A percentile compares a stretch with the other conserved stretches of the same genome.
Conservation (phyloP, 1,139 yeast genomes). For the Scheffersomyces titani region DNA sequence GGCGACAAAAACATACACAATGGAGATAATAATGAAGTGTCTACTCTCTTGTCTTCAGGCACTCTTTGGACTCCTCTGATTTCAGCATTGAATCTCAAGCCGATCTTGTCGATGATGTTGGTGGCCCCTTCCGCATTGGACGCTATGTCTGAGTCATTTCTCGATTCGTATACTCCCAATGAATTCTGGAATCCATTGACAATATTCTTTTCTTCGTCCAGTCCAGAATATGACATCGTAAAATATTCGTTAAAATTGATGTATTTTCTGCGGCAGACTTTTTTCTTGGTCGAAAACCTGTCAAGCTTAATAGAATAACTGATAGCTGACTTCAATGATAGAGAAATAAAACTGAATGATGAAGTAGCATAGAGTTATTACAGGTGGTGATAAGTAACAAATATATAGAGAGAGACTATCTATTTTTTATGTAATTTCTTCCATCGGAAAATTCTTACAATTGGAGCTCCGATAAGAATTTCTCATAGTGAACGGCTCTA, state of each 20-base stretch:
- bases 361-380: not conserved
- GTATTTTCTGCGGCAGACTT: not conserved
- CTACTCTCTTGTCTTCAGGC: conserved; percentile 41
- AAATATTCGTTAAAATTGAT: not conserved
- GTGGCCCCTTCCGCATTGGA: conserved; percentile 2
- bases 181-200: not conserved
- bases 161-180: not conserved
- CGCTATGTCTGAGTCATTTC: not conserved
- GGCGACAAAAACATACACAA: conserved; percentile 33
- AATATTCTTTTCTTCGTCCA: not conserved
- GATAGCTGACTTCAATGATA: not conserved
- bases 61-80: conserved; percentile 50
- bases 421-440: not conserved
- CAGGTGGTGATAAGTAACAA: not conserved
- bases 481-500: not conserved
- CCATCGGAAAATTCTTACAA: not conserved
- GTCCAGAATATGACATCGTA: not conserved
- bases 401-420: not conserved
- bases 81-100: conserved; percentile 40
- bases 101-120: conserved; percentile 30
- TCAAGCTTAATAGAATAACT: not conserved
- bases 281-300: not conserved
- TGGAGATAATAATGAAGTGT: conserved; percentile 21
- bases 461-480: not conserved
- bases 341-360: not conserved